Evolutionary conservation across 257 asterid species (phyloP), one percentile per base, ranked within the genome.

Genomic region (Lavandula angustifolia): DNA sequence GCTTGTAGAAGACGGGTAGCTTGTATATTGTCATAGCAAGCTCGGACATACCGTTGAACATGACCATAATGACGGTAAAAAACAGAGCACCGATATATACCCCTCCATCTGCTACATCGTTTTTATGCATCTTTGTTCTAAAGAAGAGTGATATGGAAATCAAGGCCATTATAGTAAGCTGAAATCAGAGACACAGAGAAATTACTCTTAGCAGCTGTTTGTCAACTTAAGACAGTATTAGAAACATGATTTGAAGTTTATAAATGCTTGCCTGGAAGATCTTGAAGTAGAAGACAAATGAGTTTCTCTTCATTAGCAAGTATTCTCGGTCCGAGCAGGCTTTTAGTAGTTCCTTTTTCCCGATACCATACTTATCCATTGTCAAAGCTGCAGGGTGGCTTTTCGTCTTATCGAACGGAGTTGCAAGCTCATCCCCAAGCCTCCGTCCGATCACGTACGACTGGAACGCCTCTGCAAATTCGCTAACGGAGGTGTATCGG

Each of bases 1-100:
- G 91, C 75, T 85, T 85, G 77, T 80, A 85, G 80, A 85, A 85
- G 38, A 82, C 85, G 0, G 92, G 92, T 54, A 85, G 87, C 81
- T 85, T 85, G 61, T 72, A 78, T 54, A 85, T 77, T 5, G 83
- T 77, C 92, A 79, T 72, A 3, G 84, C 64, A 33, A 82, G 82
- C 82, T 85, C 89, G 0, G 87, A 68, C 74, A 85, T 62, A 40
- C 92, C 92, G 4, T 85, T 84, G 73, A 86, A 86, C 87, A 84
- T 76, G 59, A 75, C 51, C 74, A 71, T 73, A 37, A 80, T 43
- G 38, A 80, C 72, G 3, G 70, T 11, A 50, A 74, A 81, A 75
- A 86, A 84, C 32, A 86, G 70, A 62, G 89, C 87, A 11, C 91
- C 91, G 0, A 64, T 48, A 16, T 75, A 86, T 27, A 76, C n/a